Percentiles rank a stretch among this genome's conserved stretches.
These are phyloP conservation scores for Mucor mucedo DNA, from an alignment of 371 early-diverging fungal species.

Conservation along the genomic window DNA sequence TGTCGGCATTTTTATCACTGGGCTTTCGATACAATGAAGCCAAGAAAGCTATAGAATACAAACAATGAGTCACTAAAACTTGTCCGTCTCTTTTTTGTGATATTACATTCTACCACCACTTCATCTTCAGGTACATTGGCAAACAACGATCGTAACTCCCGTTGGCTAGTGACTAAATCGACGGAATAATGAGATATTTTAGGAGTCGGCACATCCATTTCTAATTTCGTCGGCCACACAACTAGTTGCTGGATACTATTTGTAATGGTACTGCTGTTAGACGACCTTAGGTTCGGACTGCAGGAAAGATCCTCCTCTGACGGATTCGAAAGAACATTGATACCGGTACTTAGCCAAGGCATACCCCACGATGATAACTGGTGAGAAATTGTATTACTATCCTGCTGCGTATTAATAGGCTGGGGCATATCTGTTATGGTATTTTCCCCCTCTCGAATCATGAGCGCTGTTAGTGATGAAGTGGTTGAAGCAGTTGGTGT, in stretches of 20 bases:
- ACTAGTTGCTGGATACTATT: conserved; percentile 21
- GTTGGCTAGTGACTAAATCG: conserved; percentile 28
- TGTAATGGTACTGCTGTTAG: neutral
- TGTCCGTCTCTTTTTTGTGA: neutral
- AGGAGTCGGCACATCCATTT: conserved; percentile 31
- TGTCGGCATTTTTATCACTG: neutral
- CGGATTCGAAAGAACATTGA: conserved; percentile 29
- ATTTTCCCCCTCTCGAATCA: conserved; percentile 17
- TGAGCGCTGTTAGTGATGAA: conserved; percentile 11
- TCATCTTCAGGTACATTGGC: conserved; percentile 38
- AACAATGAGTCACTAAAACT: neutral
- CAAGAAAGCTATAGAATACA: conserved; percentile 31
- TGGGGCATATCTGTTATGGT: neutral
- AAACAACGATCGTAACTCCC: conserved; percentile 40
- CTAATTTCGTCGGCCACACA: conserved; percentile 47
- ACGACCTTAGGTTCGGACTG: neutral
- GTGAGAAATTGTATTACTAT: neutral
- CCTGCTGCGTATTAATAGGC: neutral
- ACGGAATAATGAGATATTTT: conserved; percentile 32
- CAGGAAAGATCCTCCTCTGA: conserved; percentile 4
- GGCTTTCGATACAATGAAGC: conserved; percentile 34
- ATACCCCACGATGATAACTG: conserved; percentile 40
- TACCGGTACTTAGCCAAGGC: conserved; percentile 49
- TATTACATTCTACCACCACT: conserved; percentile 46
- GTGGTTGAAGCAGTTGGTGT: conserved; percentile 21